Evolutionary conservation across 495 filamentous ascomycete genomes (phyloP).

Genomic region (Aspergillus coremiiformis): DNA sequence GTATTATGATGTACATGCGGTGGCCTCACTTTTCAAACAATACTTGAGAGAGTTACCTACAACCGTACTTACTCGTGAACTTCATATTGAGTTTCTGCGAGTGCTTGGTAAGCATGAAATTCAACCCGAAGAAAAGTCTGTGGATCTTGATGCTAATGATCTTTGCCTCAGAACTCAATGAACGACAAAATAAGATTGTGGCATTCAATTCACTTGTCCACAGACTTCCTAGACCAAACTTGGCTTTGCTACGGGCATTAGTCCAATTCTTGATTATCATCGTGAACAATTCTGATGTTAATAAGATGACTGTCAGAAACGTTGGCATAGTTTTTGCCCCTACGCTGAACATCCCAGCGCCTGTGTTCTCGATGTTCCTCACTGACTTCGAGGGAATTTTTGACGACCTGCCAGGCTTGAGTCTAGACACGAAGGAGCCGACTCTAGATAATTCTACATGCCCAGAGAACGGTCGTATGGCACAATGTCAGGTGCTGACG

Average conservation of each 20-base stretch:
- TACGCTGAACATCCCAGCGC: conserved; percentile 91
- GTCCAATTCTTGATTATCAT: conserved; percentile 82
- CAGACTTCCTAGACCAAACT: conserved; percentile 71
- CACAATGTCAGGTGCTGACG: conserved; percentile 62
- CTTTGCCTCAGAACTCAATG: conserved; percentile 47
- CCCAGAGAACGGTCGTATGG: conserved; percentile 57
- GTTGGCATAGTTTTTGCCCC: conserved; percentile 99
- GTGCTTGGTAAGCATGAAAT: conserved; percentile 60
- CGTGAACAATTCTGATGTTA: conserved; percentile 78
- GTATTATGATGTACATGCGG: conserved; percentile 92
- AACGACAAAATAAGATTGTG: conserved; percentile 67
- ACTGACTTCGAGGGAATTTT: conserved; percentile 87
- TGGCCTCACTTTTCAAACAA: conserved; percentile 88
- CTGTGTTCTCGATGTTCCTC: conserved; percentile 88
- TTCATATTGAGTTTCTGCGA: conserved; percentile 81
- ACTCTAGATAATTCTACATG: conserved; percentile 38
- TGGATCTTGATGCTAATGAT: conserved; percentile 8
- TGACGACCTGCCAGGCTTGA: conserved; percentile 41
- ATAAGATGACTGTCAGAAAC: conserved; percentile 98
- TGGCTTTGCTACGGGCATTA: conserved; percentile 70
- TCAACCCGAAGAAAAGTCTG: not conserved
- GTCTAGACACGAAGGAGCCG: conserved; percentile 31
- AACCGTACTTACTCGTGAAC: conserved; percentile 81
- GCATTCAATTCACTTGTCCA: conserved; percentile 83
- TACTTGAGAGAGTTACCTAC: conserved; percentile 89